Percentiles rank a stretch among this genome's conserved stretches.
phyloP scores from a whole-genome alignment of 345 rosid genomes.

The Aurinia saxatilis region DNA sequence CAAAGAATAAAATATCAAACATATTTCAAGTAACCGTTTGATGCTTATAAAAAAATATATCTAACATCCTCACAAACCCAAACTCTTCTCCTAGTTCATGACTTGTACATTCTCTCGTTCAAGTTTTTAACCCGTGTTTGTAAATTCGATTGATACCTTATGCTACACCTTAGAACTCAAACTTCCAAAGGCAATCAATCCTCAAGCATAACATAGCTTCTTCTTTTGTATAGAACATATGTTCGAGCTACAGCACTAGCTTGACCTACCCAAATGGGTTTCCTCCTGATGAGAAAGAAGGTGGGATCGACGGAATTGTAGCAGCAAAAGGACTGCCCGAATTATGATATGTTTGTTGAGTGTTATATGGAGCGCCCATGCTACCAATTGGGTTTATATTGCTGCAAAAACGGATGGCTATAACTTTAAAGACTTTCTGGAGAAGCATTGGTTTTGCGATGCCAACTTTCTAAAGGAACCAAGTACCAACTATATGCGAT shows the following conservation, averaged over 20 bases:
- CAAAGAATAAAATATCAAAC: conserved; percentile 16
- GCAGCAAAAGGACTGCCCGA: conserved; percentile 36
- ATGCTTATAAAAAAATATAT: not conserved
- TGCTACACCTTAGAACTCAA: conserved; percentile 8
- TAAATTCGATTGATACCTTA: not conserved
- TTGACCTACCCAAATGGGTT: conserved; percentile 27
- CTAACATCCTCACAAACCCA: conserved; percentile 20
- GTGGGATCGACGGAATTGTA: conserved; percentile 1
- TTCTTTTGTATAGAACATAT: not conserved
- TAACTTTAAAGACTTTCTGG: not conserved
- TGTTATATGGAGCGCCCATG: conserved; percentile 32
- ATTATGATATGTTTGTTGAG: conserved; percentile 41
- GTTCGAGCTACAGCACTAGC: not conserved
- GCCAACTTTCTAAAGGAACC: not conserved
- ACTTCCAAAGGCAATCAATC: not conserved
- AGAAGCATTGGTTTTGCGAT: not conserved
- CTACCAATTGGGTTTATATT: conserved; percentile 31
- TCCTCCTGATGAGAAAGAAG: conserved; percentile 21
- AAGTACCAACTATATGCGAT: not conserved
- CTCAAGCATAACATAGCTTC: not conserved
- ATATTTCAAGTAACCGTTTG: not conserved
- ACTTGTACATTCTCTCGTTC: not conserved
- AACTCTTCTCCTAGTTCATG: conserved; percentile 21
- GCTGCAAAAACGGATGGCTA: conserved; percentile 29
- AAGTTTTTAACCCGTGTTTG: conserved; percentile 20